Conservation (phyloP, 352 stramenopile species). For the Globisporangium yorkense region DNA sequence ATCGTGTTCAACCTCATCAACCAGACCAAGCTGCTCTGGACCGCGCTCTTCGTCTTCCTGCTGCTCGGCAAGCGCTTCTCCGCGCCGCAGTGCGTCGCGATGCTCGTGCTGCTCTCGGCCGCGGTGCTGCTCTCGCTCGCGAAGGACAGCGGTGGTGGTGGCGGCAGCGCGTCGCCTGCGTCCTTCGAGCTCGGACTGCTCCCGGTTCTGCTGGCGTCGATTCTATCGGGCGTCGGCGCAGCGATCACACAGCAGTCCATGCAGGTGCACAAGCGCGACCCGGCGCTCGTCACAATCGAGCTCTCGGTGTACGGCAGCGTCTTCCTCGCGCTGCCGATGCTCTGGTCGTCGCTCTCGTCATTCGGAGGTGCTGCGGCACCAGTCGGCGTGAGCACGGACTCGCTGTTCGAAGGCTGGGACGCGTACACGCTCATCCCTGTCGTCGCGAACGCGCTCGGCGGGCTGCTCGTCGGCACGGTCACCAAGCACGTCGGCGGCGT, state of each 20-base stretch:
- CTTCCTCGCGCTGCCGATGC: conserved; percentile 52
- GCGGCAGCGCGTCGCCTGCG: conserved; percentile 5
- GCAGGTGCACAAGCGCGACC: conserved; percentile 62
- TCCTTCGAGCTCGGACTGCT: conserved; percentile 63
- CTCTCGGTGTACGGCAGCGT: conserved; percentile 70
- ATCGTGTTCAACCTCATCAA: conserved; percentile 87
- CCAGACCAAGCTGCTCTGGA: conserved; percentile 84
- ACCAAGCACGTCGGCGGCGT: conserved; percentile 90
- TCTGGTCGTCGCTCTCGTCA: conserved; percentile 29
- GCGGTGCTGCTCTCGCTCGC: conserved; percentile 65
- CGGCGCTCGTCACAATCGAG: conserved; percentile 77
- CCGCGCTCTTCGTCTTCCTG: conserved; percentile 75
- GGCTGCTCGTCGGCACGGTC: conserved; percentile 81
- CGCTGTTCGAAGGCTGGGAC: conserved; percentile 54
- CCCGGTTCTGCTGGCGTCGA: conserved; percentile 58
- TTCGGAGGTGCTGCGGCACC: background rate
- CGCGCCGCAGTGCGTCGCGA: conserved; percentile 54
- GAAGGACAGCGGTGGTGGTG: conserved; percentile 25
- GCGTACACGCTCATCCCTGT: conserved; percentile 73
- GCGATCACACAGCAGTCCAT: conserved; percentile 77
- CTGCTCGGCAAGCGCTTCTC: conserved; percentile 71
- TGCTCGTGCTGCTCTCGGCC: conserved; percentile 62
- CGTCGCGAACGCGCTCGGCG: conserved; percentile 71
- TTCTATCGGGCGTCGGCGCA: conserved; percentile 71
- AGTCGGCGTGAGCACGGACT: background rate